Base-by-base conservation (phyloP, 306 rosid genomes). In the Acacia crassicarpa region DNA sequence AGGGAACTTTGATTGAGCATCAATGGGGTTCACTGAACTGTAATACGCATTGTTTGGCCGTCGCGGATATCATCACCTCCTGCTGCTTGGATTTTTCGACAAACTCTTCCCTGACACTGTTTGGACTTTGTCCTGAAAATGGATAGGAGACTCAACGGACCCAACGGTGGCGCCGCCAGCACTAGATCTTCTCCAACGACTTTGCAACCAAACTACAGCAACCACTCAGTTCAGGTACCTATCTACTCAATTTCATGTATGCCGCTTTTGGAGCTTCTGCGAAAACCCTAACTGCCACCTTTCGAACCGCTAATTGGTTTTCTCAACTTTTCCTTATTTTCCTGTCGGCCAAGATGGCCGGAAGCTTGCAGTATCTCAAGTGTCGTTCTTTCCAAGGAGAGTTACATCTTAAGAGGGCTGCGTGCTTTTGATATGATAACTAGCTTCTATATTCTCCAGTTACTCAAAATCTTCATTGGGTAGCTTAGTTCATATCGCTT, bases 201-300 rank as follows among this genome's bases (percentile, higher is more conserved):
- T 58, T 77, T 79, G 41, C 90, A 76, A 30, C 96, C 97, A 7
- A 85, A 90, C 83, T 93, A 85, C 83, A 87, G 84, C 77, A 91
- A 87, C 75, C 91, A 74, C 75, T 87, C 85, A 70, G 99, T 92
- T 83, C 96, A 92, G 97, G 98, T 93, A 59, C 77, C 61, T 51
- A 13, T 58, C 32, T n/a, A 62, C 51, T 68, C 58, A 65, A 72
- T 43, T 81, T 74, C 32, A 59, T 67, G 16, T 49, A 25, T 80
- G 22, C 43, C 65, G 17, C 41, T 71, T 81, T 2, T 22, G 63
- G 11, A 61, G 82, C 79, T 81, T 25, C 86, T 76, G 67, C 75
- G 48, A 62, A 78, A 87, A 86, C 96, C 92, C 92, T 89, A 86
- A 86, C 81, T 83, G 25, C 67, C 22, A 38, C 61, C 17, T 68